These are phyloP conservation scores for Chromosphaera perkinsii DNA, from an alignment of 208 protist genomes.

Conservation along the genomic window DNA sequence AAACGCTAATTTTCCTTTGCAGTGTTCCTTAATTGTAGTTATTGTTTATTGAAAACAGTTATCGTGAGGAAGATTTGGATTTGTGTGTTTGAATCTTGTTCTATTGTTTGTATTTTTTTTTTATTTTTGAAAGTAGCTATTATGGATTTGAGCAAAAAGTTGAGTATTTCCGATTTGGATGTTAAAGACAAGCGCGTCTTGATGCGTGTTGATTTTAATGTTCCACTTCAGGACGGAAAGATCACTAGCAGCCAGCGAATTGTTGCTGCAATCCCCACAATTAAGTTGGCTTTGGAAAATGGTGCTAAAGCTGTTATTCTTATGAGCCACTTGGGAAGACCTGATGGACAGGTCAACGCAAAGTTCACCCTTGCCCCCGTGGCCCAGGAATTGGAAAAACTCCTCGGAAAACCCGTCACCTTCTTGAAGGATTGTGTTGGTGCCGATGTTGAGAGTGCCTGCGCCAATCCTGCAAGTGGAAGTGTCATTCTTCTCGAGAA, in stretches of 20 bases:
- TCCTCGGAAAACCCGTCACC: constrained; percentile 73
- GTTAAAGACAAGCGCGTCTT: constrained; percentile 83
- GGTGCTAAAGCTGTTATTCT: constrained; percentile 64
- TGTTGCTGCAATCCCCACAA: constrained; percentile 83
- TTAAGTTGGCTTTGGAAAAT: constrained; percentile 84
- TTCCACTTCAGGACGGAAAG: constrained; percentile 74
- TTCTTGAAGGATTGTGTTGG: constrained; percentile 78
- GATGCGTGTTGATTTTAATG: constrained; percentile 91
- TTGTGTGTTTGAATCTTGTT: no score
- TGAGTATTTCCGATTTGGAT: constrained; percentile 60
- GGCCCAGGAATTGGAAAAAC: constrained; percentile 74
- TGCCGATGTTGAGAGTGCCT: constrained; percentile 66
- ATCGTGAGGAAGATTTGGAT: no score
- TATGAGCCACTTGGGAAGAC: constrained; percentile 92
- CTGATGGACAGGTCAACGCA: constrained; percentile 75
- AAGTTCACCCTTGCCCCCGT: constrained; percentile 80
- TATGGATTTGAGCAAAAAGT: constrained; percentile 47
- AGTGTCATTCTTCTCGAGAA: constrained; percentile 96
- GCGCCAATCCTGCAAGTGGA: constrained; percentile 54
- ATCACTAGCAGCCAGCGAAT: constrained; percentile 89
- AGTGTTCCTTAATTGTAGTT: no score
- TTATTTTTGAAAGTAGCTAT: no score
- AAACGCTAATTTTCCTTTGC: no score
- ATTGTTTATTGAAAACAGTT: no score
- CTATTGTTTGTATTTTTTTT: no score